Evolutionary conservation across 257 asterid genomes (phyloP).

Genomic region (Misopates orontium): DNA sequence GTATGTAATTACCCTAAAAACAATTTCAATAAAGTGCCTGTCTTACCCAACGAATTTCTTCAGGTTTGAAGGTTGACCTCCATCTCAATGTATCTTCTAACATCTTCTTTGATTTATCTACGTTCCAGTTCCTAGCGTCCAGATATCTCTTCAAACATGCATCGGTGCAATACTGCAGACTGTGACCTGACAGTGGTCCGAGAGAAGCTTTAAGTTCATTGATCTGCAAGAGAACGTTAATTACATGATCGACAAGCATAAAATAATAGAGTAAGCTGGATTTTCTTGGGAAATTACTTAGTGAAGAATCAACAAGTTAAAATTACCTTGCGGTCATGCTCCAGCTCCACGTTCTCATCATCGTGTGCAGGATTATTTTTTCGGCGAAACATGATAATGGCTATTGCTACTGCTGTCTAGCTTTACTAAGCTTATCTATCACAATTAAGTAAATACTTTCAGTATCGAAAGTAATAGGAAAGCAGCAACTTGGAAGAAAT

Average conservation of each 20-base stretch:
- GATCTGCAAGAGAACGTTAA: constrained; percentile 46
- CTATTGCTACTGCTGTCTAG: constrained; percentile 22
- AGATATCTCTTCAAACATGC: constrained; percentile 82
- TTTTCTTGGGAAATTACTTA: background rate
- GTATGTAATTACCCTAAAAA: no score
- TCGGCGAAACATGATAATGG: constrained; percentile 61
- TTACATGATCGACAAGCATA: constrained; percentile 4
- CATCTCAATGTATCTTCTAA: constrained; percentile 85
- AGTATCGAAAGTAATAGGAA: constrained; percentile 18
- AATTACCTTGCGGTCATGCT: constrained; percentile 65
- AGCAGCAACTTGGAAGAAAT: constrained; percentile 14
- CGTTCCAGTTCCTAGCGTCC: constrained; percentile 86
- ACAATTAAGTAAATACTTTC: constrained; percentile 6
- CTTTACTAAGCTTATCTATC: constrained; percentile 25
- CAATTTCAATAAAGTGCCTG: background rate
- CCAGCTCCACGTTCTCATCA: constrained; percentile 55
- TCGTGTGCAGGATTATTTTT: constrained; percentile 49
- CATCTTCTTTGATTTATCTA: constrained; percentile 88
- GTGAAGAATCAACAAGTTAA: background rate
- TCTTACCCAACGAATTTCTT: constrained; percentile 96
- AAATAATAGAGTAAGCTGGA: background rate
- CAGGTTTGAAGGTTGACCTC: constrained; percentile 85
- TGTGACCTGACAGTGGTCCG: constrained; percentile 70
- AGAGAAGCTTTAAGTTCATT: constrained; percentile 71
- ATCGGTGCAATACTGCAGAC: constrained; percentile 65